These are phyloP conservation scores for Backusella liffmaniae DNA, from an alignment of 192 early-diverging fungal species.

Conservation along the genomic window DNA sequence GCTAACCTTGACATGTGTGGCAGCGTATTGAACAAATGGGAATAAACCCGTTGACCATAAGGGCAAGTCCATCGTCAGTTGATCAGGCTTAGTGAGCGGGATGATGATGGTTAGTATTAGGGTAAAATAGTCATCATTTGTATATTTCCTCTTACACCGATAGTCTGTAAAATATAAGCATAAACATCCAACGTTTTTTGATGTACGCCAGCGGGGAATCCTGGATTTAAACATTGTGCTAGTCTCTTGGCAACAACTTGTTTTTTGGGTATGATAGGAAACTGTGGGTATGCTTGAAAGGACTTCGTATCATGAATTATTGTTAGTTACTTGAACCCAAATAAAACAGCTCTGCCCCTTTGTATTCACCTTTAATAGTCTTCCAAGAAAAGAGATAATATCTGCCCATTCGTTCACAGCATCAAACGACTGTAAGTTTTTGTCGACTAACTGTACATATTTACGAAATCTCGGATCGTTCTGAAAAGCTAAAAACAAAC, in stretches of 20 bases:
- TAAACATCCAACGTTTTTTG: conserved; percentile 92
- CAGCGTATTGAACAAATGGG: conserved; percentile 85
- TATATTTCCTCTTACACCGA: conserved; percentile 49
- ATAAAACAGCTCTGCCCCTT: background rate
- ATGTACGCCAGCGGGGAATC: conserved; percentile 92
- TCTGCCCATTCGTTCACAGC: conserved; percentile 94
- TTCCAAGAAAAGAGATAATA: conserved; percentile 86
- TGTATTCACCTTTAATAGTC: conserved; percentile 66
- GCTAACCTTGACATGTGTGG: conserved; percentile 76
- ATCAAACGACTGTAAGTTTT: conserved; percentile 90
- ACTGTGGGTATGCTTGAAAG: conserved; percentile 76
- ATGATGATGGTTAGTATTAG: conserved; percentile 62
- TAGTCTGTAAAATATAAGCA: conserved; percentile 69
- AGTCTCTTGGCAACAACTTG: conserved; percentile 85
- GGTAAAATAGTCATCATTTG: background rate
- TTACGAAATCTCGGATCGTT: conserved; percentile 82
- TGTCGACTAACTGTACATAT: conserved; percentile 80
- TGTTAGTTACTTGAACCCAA: background rate
- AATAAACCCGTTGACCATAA: conserved; percentile 90
- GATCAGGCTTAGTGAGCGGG: conserved; percentile 60
- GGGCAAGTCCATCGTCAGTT: conserved; percentile 77
- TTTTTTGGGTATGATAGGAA: conserved; percentile 78
- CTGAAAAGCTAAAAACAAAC: conserved; percentile 8
- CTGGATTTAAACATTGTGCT: conserved; percentile 94
- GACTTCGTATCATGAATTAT: conserved; percentile 40